Base-by-base conservation (phyloP, 2,329 filamentous ascomycete genomes). In the Diaporthe caulivora region DNA sequence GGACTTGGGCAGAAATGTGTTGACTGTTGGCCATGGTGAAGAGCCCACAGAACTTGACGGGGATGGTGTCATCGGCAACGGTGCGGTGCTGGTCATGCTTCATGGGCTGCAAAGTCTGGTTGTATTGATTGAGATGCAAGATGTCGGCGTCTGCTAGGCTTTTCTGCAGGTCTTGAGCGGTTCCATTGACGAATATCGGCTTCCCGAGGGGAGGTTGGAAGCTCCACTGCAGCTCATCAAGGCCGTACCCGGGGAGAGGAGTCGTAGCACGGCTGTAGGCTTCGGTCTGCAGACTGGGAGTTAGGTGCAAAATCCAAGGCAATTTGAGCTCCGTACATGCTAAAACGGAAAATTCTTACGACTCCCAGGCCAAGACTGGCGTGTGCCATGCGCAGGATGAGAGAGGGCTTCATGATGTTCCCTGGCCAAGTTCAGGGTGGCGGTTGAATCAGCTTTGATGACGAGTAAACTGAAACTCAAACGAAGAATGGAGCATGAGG, bases 91-190 rank as follows among this genome's bases (percentile, higher is more conserved):
- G 54, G 18, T 11, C 31, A 34, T 2, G 17, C 17, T 8, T n/a
- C 1, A 26, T n/a, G 9, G 31, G 15, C 18, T 10, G 54, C 31
- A 7, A 7, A 17, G 1, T 10, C n/a, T 31, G 31, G 21, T 5
- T 31, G 9, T 5, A 10, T n/a, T 8, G 18, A 24, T 37, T 5
- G 2, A 15, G 54, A 21, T 18, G 3, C 31, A 37, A 1, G 21
- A 8, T 24, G 1, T 21, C 1, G 31, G 0, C 4, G 5, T 24
- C 21, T 15, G 7, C 21, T 1, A 40, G 5, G 3, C 11, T 37
- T 6, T 11, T 2, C 31, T 37, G 4, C 10, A 58, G 4, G 10
- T 17, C 11, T 40, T 58, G 54, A 9, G 24, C 21, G 13, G 54
- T 58, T 13, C 31, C 54, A 6, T 58, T 58, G 10, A 40, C 0